Conservation (phyloP, 371 early-diverging fungal genomes). For the Chytridiales sp. region DNA sequence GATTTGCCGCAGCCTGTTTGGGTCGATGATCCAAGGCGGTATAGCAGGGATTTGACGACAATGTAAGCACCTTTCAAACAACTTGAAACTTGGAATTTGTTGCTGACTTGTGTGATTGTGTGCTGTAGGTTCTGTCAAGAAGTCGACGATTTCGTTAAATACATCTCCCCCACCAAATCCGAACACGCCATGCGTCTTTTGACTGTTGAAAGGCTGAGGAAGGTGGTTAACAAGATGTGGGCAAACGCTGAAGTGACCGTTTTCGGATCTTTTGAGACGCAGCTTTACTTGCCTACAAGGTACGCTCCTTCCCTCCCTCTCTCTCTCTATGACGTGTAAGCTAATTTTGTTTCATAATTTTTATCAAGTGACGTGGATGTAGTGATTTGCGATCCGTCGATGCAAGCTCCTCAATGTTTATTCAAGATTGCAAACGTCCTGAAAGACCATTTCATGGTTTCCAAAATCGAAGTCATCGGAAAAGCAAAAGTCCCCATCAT, state of each 20-base stretch:
- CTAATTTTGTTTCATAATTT: neutral
- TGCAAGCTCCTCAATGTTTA: constrained; percentile 18
- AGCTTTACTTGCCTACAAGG: constrained; percentile 75
- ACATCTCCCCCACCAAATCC: constrained; percentile 72
- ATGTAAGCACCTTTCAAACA: constrained; percentile 25
- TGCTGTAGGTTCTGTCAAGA: constrained; percentile 62
- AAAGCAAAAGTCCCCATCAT: constrained; percentile 85
- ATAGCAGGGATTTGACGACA: constrained; percentile 31
- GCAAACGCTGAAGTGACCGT: constrained; percentile 54
- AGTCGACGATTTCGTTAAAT: constrained; percentile 69
- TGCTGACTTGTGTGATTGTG: too few species aligned
- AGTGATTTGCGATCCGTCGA: constrained; percentile 47
- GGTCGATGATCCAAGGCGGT: constrained; percentile 34
- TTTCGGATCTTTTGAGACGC: constrained; percentile 87
- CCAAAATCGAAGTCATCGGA: constrained; percentile 49
- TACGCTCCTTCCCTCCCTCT: constrained; percentile 1
- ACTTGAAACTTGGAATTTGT: neutral
- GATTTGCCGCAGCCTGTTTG: constrained; percentile 47
- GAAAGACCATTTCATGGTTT: constrained; percentile 14
- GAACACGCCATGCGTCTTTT: constrained; percentile 75
- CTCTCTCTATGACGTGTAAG: neutral
- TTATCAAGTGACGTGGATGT: constrained; percentile 74
- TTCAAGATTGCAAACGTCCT: constrained; percentile 23
- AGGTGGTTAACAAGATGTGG: constrained; percentile 43
- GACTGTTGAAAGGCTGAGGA: constrained; percentile 62